These are phyloP conservation scores for Diaporthe sp. DNA, from an alignment of 2,329 filamentous ascomycete genomes.

Conservation along the genomic window DNA sequence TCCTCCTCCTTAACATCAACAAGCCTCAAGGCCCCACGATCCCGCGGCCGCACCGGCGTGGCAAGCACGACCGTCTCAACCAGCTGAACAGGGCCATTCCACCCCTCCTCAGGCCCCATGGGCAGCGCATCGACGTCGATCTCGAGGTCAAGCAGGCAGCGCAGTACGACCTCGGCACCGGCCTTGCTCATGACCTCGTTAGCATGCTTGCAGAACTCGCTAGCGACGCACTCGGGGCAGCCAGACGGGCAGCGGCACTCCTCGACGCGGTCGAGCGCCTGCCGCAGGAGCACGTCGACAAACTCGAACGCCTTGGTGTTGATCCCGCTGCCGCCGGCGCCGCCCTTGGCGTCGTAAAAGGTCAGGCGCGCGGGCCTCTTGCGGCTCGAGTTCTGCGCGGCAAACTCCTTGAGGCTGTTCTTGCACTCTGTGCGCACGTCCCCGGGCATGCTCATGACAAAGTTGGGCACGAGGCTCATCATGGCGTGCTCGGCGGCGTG, in stretches of 20 bases:
- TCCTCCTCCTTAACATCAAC: conserved; percentile 44
- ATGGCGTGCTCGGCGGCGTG: conserved; percentile 96
- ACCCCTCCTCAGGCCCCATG: conserved; percentile 82
- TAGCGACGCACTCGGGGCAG: conserved; percentile 91
- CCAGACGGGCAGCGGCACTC: conserved; percentile 83
- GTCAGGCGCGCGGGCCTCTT: conserved; percentile 91
- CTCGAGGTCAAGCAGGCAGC: conserved; percentile 79
- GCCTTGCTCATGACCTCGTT: conserved; percentile 97
- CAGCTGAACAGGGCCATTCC: conserved; percentile 83
- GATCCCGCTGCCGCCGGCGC: conserved; percentile 85
- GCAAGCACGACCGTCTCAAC: conserved; percentile 89
- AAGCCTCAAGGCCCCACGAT: conserved; percentile 42
- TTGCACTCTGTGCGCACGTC: conserved; percentile 98
- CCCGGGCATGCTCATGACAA: conserved; percentile 89
- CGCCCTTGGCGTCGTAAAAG: conserved; percentile 96
- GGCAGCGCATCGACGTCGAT: conserved; percentile 89
- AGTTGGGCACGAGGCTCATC: conserved; percentile 88
- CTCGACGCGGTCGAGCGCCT: conserved; percentile 83
- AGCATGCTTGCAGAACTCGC: conserved; percentile 84
- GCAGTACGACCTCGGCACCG: conserved; percentile 85
- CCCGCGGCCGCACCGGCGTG: conserved; percentile 69
- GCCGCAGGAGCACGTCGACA: conserved; percentile 80
- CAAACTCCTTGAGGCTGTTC: conserved; percentile 87
- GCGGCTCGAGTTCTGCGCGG: conserved; percentile 74
- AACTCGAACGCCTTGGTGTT: conserved; percentile 96